phyloP scores from a whole-genome alignment of 441 rosid genomes.

The Populus hybrid region DNA sequence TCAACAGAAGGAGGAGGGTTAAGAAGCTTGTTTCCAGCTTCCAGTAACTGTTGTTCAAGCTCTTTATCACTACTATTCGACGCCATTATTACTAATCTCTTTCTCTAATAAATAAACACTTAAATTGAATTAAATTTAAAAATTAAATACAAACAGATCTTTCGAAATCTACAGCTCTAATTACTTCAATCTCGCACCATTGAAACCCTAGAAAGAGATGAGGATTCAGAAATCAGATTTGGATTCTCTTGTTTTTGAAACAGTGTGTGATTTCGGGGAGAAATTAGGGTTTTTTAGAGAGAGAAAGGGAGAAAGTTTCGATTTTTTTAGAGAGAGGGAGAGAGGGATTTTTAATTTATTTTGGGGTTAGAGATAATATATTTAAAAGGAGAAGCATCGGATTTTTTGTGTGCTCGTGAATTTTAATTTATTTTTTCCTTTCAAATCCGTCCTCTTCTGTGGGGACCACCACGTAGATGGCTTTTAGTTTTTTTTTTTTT shows the following conservation, averaged over 20 bases:
- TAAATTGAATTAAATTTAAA: conserved; percentile 3
- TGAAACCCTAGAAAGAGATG: conserved; percentile 25
- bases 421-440: not conserved
- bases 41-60: conserved; percentile 67
- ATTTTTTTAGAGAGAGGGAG: not conserved
- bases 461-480: not conserved
- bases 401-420: not conserved
- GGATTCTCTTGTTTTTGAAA: not conserved
- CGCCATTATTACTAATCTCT: conserved; percentile 3
- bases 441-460: not conserved
- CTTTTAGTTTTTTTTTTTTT: not conserved
- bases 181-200: conserved; percentile 36
- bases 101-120: conserved; percentile 10
- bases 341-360: not conserved
- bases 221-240: conserved; percentile 12
- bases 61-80: conserved; percentile 35
- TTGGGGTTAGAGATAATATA: not conserved
- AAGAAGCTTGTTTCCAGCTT: conserved; percentile 67
- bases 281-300: conserved; percentile 22
- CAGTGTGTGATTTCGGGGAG: not conserved
- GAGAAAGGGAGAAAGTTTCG: no score
- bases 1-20: conserved; percentile 62
- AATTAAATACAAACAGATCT: conserved; percentile 27
- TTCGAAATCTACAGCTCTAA: conserved; percentile 24
- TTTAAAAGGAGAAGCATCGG: not conserved